Base-by-base conservation (phyloP, 2,329 filamentous ascomycete species). In the Colletotrichum gloeosporioides region DNA sequence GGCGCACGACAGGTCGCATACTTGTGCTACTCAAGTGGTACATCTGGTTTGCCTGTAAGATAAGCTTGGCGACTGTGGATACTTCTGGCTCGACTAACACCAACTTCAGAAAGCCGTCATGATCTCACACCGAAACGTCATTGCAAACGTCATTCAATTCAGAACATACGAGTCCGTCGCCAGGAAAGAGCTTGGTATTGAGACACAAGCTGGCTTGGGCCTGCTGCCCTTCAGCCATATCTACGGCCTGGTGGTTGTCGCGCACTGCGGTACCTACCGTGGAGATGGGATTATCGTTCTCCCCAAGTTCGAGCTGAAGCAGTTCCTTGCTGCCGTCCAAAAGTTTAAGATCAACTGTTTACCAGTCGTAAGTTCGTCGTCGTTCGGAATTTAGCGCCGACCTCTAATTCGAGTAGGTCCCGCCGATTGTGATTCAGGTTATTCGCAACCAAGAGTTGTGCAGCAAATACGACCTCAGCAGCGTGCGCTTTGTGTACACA, bases 161-260 rank as follows among this genome's bases (percentile, higher is more conserved):
- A 81, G 80, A 8, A 81, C 88, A 1, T 92, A 83, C 71, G 83
- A 89, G 68, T 64, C 81, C 75, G 79, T 86, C 69, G 71, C 82
- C n/a, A 83, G 87, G 76, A 82, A 84, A 77, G 79, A 82, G 36
- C 79, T 82, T 6, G 82, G 81, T 15, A 77, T 89, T 57, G 82
- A 82, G 6, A 88, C 84, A 1, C 85, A 89, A 74, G 83, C 90
- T 25, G 86, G 83, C 3, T 89, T 96, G 1, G 95, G 94, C 7
- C 87, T 96, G n/a, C 87, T 96, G 1, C 95, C 95, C 1, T 92
- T 95, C 81, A 96, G 93, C 78, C 95, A 98, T 80, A 97, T 97
- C 78, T 98, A 96, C 83, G 92, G 92, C 6, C 86, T 97, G 44
- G 91, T 95, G 7, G 91, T 95, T 18, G 91, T 95, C 75, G 92